Conservation (phyloP, 306 rosid species). For the Nissolia schottii region DNA sequence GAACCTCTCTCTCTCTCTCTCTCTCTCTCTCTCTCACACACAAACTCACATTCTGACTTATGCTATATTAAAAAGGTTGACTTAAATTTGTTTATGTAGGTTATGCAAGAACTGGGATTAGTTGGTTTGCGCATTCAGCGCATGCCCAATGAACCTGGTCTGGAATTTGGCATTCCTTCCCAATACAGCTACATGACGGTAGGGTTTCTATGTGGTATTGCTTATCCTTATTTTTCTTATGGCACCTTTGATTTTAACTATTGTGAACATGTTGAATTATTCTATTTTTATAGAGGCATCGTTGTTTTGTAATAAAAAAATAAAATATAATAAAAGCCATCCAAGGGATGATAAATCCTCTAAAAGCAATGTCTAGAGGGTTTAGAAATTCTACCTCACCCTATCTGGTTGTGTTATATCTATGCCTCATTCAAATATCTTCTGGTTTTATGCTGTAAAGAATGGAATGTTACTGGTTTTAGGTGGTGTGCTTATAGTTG, state of each 20-base stretch:
- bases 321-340: neutral
- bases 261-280: neutral
- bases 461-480: neutral
- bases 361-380: neutral
- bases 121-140: slow-evolving; percentile 96
- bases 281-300: neutral
- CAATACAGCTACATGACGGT: slow-evolving; percentile 92
- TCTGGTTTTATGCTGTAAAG: neutral
- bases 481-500: neutral
- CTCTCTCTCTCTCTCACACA: neutral
- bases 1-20: neutral
- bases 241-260: neutral
- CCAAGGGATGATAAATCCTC: slow-evolving; percentile 1
- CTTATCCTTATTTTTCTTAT: slow-evolving; percentile 3
- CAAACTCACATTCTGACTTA: neutral
- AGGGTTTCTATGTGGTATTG: slow-evolving; percentile 24
- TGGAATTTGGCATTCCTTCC: slow-evolving; percentile 93
- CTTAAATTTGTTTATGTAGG: slow-evolving; percentile 44
- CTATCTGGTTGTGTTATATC: neutral
- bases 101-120: slow-evolving; percentile 92
- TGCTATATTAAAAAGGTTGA: neutral
- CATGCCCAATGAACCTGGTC: slow-evolving; percentile 83
- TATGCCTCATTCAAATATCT: neutral
- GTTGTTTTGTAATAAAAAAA: neutral
- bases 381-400: neutral